A percentile compares a stretch with the other conserved stretches of the same genome.
Evolutionary conservation across 345 rosid genomes (phyloP).

Genomic region (Kernera saxatilis): DNA sequence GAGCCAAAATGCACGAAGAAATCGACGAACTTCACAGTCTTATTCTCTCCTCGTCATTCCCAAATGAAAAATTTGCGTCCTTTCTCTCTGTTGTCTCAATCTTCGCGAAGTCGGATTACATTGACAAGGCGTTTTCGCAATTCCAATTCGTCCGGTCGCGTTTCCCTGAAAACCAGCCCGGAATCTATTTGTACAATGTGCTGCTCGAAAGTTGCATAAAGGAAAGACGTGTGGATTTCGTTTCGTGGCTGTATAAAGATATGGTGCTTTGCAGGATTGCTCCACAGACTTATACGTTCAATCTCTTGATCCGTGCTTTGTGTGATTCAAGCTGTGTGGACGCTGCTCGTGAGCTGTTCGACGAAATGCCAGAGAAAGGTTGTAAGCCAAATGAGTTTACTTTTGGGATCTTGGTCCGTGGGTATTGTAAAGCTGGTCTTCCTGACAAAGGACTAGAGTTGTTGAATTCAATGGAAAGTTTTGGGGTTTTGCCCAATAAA

Average conservation of each 20-base stretch:
- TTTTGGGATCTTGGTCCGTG: conserved; percentile 79
- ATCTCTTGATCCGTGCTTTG: conserved; percentile 57
- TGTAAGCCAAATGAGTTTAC: conserved; percentile 78
- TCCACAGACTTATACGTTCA: conserved; percentile 78
- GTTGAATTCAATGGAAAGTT: conserved; percentile 47
- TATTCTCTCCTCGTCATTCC: conserved; percentile 37
- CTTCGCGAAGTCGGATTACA: conserved; percentile 50
- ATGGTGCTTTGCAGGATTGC: conserved; percentile 54
- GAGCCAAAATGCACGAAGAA: conserved; percentile 56
- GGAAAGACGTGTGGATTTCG: conserved; percentile 41
- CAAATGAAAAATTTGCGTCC: conserved; percentile 25
- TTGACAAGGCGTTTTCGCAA: conserved; percentile 48
- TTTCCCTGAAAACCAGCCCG: conserved; percentile 47
- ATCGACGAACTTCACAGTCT: conserved; percentile 61
- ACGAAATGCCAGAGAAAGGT: conserved; percentile 76
- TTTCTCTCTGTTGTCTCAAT: conserved; percentile 37
- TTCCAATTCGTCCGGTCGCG: conserved; percentile 47
- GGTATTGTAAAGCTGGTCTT: conserved; percentile 70
- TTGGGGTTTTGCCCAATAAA: conserved; percentile 49
- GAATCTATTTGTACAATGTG: conserved; percentile 53
- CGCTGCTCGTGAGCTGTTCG: conserved; percentile 71
- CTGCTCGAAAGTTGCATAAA: conserved; percentile 48
- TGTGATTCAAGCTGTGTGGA: conserved; percentile 64
- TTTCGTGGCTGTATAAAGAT: conserved; percentile 74
- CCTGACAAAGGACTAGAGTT: conserved; percentile 51